Evolutionary conservation across 2,329 filamentous ascomycete species (phyloP).

Genomic region (Sclerotinia nivalis): DNA sequence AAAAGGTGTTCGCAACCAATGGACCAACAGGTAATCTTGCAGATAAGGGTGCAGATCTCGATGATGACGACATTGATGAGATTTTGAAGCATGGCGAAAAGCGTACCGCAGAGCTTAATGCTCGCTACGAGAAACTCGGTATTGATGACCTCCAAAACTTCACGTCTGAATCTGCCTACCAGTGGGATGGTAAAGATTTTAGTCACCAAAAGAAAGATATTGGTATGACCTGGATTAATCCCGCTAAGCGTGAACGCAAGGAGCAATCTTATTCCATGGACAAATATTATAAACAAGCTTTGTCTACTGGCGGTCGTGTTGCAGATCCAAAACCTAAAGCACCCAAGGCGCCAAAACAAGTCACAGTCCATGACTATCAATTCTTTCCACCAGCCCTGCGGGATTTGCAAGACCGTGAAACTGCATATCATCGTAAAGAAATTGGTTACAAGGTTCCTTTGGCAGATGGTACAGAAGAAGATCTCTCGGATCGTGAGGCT

Average conservation of each 20-base stretch:
- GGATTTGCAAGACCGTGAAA: conserved; percentile 94
- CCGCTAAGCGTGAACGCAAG: conserved; percentile 95
- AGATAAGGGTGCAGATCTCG: conserved; percentile 62
- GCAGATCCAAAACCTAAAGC: conserved; percentile 91
- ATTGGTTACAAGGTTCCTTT: conserved; percentile 93
- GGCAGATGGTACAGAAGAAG: conserved; percentile 86
- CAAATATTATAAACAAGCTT: conserved; percentile 92
- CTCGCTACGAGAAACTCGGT: conserved; percentile 94
- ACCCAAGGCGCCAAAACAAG: conserved; percentile 91
- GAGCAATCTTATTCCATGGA: conserved; percentile 98
- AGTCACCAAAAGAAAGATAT: conserved; percentile 89
- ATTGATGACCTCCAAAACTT: conserved; percentile 98
- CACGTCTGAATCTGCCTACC: conserved; percentile 93
- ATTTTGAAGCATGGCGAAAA: conserved; percentile 86
- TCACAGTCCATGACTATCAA: conserved; percentile 91
- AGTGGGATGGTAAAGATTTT: conserved; percentile 98
- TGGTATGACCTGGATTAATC: conserved; percentile 95
- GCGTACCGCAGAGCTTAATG: conserved; percentile 85
- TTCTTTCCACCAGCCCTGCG: conserved; percentile 86
- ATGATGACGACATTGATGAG: conserved; percentile 86
- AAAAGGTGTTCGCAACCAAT: conserved; percentile 82
- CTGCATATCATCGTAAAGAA: conserved; percentile 92
- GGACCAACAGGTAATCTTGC: conserved; percentile 62
- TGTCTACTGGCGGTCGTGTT: conserved; percentile 75
- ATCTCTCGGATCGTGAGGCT: conserved; percentile 79